Percentiles rank a stretch among this genome's conserved stretches.
Conservation (phyloP, 768 basidiomycete species). For the Saitozyma podzolica region DNA sequence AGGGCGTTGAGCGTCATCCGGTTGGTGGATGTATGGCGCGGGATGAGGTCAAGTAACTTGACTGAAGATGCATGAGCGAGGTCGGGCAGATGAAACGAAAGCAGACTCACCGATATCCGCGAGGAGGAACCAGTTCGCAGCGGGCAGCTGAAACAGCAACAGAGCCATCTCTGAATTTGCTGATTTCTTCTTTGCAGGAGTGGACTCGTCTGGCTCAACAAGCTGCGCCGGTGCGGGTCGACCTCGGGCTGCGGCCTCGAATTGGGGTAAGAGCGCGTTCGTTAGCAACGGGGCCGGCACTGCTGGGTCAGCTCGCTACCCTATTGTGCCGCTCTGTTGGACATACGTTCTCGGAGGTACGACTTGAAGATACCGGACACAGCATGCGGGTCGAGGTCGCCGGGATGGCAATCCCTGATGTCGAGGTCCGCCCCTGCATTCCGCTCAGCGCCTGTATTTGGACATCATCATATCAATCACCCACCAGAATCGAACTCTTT, state of each 20-base stretch:
- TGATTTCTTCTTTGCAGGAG: too few relatives aligned
- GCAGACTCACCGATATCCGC: conserved; percentile 67
- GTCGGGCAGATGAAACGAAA: background rate
- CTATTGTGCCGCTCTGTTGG: background rate
- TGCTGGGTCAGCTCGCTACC: conserved; percentile 47
- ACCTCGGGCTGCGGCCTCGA: conserved; percentile 67
- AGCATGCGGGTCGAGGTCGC: conserved; percentile 90
- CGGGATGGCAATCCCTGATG: conserved; percentile 71
- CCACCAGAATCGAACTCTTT: conserved; percentile 77
- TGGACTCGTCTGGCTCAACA: too few relatives aligned
- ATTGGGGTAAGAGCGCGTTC: conserved; percentile 65
- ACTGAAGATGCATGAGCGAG: conserved; percentile 15
- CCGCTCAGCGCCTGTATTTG: conserved; percentile 14
- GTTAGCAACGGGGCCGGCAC: conserved; percentile 88
- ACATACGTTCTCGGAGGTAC: conserved; percentile 86
- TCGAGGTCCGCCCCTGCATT: conserved; percentile 78
- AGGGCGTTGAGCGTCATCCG: conserved; percentile 93
- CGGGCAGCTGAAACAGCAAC: conserved; percentile 69
- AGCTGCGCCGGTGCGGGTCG: too few relatives aligned
- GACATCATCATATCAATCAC: conserved; percentile 19
- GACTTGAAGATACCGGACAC: conserved; percentile 92
- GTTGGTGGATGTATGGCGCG: conserved; percentile 67
- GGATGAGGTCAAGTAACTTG: conserved; percentile 70
- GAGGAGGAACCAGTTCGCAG: conserved; percentile 80
- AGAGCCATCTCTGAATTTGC: conserved; percentile 57